A percentile compares a stretch with the other conserved stretches of the same genome.
Conservation (phyloP, 2,329 filamentous ascomycete species). For the Colletotrichum magnum region DNA sequence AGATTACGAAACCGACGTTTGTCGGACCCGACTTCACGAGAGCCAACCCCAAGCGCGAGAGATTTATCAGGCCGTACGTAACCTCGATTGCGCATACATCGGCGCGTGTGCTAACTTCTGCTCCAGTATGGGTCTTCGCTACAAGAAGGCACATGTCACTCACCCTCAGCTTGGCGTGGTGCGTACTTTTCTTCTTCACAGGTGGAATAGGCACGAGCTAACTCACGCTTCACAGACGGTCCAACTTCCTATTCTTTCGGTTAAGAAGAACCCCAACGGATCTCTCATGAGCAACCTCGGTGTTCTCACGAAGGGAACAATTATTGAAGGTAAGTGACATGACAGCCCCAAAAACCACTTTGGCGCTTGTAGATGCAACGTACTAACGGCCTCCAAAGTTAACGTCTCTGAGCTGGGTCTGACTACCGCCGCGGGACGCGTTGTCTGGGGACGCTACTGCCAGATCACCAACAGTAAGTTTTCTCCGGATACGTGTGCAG, state of each 20-base stretch:
- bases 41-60: slow-evolving; percentile 83
- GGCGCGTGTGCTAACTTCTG: too few relatives aligned
- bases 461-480: slow-evolving; percentile 66
- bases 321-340: slow-evolving; percentile 2
- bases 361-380: too few relatives aligned
- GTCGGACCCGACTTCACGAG: slow-evolving; percentile 93
- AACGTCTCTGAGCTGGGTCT: slow-evolving; percentile 94
- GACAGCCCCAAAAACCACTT: neutral
- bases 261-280: slow-evolving; percentile 80
- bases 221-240: slow-evolving; percentile 55
- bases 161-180: slow-evolving; percentile 83
- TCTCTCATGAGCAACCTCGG: slow-evolving; percentile 85
- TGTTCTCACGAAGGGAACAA: slow-evolving; percentile 85
- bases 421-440: slow-evolving; percentile 91
- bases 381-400: slow-evolving; percentile 60
- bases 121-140: slow-evolving; percentile 46
- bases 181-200: neutral
- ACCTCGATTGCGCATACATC: slow-evolving; percentile 49
- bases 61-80: neutral
- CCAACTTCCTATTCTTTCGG: slow-evolving; percentile 77
- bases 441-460: slow-evolving; percentile 91
- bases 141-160: slow-evolving; percentile 69
- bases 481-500: neutral
- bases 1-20: slow-evolving; percentile 86
- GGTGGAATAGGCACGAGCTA: neutral